Evolutionary conservation across 257 asterid species (phyloP), one percentile per base, ranked within the genome.

Genomic region (Fraxinus pennsylvanica): DNA sequence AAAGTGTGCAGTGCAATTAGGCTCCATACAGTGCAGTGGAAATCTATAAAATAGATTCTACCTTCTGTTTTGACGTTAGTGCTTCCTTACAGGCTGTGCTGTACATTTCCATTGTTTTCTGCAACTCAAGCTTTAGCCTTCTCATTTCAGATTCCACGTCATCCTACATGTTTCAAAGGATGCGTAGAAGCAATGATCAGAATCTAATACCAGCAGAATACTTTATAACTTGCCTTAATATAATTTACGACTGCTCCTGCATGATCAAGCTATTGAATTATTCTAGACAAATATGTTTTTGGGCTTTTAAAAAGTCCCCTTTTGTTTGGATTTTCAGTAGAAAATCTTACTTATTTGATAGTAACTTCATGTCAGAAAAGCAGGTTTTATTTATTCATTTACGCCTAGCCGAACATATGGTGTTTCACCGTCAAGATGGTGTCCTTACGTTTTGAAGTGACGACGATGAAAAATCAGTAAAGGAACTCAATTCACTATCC

Each of bases 31-130:
- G 32, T 22, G 30, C 22, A 59, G 14, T 29, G 22, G 1, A 59
- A 21, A 7, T 59, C 27, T 59, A 9, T 21, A 57, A 59, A 21
- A 61, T 61, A 61, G 68, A 10, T 82, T 21, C 69, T 72, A 92
- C 98, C 97, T 89, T 92, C 79, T 93, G 97, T 79, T 92, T 88
- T 19, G 92, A 92, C 0, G 91, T 78, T 27, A 84, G 39, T 77
- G 96, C 98, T 80, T 91, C 96, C 77, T 91, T 91, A 80, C 94
- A 94, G 29, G 93, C 98, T 29, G 95, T 86, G 84, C 90, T 94
- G 74, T 92, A 92, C 92, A 94, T 83, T 43, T 91, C 94, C 94
- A 94, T 89, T 29, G 97, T 92, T 81, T 77, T 94, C 83, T 89
- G 91, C 81, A 94, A 69, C 89, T 94, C 97, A 1, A 84, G 78